Evolutionary conservation across 169 alveolate genomes (phyloP), one percentile per base, ranked within the genome.

Genomic region (Plasmodium vivax): DNA sequence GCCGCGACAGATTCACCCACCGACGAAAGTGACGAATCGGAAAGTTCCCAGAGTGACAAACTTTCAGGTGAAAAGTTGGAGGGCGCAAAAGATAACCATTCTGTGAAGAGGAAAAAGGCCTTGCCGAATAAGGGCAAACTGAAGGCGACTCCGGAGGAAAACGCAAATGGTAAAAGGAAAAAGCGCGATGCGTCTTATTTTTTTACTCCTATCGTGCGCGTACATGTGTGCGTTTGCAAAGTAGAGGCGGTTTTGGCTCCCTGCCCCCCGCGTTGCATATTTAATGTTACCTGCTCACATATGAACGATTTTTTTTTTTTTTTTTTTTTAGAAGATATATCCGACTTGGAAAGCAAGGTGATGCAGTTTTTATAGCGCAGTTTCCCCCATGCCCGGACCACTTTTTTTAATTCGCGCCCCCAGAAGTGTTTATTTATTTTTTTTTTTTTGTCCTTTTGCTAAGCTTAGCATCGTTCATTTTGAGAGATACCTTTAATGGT

Each of bases 301-400:
- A 30, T 27, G 19, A 82, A 54, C 41, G 12, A 23, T 84, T 47
- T 47, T 30, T 34, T 73, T 19, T 85, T 72, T 36, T 85, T 74
- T 85, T 85, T 85, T 77, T 51, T 85, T 85, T 34, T 34, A 85
- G 93, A 85, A 75, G 85, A 85, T 56, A 74, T 85, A 74, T 85
- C 93, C n/a, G 85, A 77, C 51, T 74, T 85, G 72, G 93, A 85
- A 36, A 79, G 82, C 27, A 85, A 74, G 30, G 93, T 85, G 58
- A 75, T 85, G 93, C 58, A 51, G 75, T 85, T 85, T 85, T 85
- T 85, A 75, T 85, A 77, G 45, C 5, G 19, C 9, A 23, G 74
- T 43, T 23, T n/a, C 10, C 19, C 51, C 14, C 82, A 12, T 47
- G 58, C 75, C 79, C 62, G 77, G 77, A 23, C 36, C n/a, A 47